Percentiles rank a stretch among this genome's conserved stretches.
phyloP scores from a whole-genome alignment of 2,329 filamentous ascomycete genomes.

The Botryotinia calthae region DNA sequence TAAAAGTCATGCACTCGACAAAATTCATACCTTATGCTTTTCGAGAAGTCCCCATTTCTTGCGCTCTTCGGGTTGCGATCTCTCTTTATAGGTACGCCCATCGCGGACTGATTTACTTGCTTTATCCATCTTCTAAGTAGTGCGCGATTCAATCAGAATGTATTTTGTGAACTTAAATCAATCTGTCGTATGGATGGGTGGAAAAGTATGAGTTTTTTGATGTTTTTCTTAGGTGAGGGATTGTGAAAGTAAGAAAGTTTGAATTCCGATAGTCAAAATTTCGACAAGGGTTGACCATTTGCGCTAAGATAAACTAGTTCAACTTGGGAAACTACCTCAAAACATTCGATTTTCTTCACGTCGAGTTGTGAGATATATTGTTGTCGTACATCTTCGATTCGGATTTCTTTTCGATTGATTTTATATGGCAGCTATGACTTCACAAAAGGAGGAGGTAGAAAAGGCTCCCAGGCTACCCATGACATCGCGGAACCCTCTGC shows the following conservation, averaged over 20 bases:
- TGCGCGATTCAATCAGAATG: constrained; percentile 59
- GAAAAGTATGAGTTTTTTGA: constrained; percentile 4
- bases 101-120: constrained; percentile 23
- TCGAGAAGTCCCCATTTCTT: constrained; percentile 87
- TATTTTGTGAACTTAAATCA: constrained; percentile 30
- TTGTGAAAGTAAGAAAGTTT: background rate
- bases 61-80: constrained; percentile 81
- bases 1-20: background rate
- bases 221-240: background rate
- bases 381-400: background rate
- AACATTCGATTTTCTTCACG: constrained; percentile 19
- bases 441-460: constrained; percentile 29
- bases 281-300: constrained; percentile 6
- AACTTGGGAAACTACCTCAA: constrained; percentile 15
- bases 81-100: constrained; percentile 81
- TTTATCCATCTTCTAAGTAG: constrained; percentile 18
- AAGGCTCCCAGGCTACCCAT: constrained; percentile 38
- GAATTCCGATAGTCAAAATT: constrained; percentile 11
- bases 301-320: constrained; percentile 17
- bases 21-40: constrained; percentile 73
- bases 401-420: constrained; percentile 10
- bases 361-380: background rate
- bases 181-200: background rate
- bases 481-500: constrained; percentile 74
- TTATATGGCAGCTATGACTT: constrained; percentile 36